Percentiles rank a stretch among this genome's conserved stretches.
phyloP scores from a whole-genome alignment of 805 yeast species.

The Jamesozyma hellenica region DNA sequence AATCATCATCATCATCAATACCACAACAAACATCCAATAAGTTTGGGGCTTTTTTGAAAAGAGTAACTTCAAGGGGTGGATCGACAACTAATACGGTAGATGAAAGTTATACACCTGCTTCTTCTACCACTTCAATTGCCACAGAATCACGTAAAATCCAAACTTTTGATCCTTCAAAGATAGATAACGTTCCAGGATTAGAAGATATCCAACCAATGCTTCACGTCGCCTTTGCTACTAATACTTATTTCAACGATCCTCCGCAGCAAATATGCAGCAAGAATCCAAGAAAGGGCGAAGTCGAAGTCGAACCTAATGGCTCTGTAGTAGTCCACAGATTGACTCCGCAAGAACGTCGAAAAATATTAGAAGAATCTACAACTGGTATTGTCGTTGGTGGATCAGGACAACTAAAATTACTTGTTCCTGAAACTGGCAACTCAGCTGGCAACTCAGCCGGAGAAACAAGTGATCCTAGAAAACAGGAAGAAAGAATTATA shows the following conservation, averaged over 20 bases:
- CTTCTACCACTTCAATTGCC: not conserved
- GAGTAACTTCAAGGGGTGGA: slow-evolving; percentile 24
- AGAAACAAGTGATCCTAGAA: slow-evolving; percentile 7
- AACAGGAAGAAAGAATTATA: slow-evolving; percentile 15
- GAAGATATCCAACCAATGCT: slow-evolving; percentile 37
- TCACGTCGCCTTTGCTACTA: slow-evolving; percentile 68
- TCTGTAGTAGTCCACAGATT: slow-evolving; percentile 43
- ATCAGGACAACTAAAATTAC: slow-evolving; percentile 49
- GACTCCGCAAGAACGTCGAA: slow-evolving; percentile 44
- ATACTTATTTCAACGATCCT: slow-evolving; percentile 70
- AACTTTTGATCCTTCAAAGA: slow-evolving; percentile 16
- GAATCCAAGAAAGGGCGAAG: slow-evolving; percentile 74
- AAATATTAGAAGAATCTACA: slow-evolving; percentile 36
- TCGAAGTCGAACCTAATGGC: slow-evolving; percentile 49
- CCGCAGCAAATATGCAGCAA: slow-evolving; percentile 85
- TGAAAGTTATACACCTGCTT: slow-evolving; percentile 5
- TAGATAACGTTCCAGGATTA: slow-evolving; percentile 31
- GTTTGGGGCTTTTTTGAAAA: slow-evolving; percentile 28
- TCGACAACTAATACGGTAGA: not conserved
- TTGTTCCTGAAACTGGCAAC: slow-evolving; percentile 12
- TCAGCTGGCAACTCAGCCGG: not conserved
- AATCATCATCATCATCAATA: not conserved
- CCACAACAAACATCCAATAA: slow-evolving; percentile 12
- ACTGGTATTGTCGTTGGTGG: slow-evolving; percentile 76
- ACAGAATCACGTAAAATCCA: not conserved